phyloP scores from a whole-genome alignment of 1,284 basidiomycete species.

The Leccinum ambiguum region DNA sequence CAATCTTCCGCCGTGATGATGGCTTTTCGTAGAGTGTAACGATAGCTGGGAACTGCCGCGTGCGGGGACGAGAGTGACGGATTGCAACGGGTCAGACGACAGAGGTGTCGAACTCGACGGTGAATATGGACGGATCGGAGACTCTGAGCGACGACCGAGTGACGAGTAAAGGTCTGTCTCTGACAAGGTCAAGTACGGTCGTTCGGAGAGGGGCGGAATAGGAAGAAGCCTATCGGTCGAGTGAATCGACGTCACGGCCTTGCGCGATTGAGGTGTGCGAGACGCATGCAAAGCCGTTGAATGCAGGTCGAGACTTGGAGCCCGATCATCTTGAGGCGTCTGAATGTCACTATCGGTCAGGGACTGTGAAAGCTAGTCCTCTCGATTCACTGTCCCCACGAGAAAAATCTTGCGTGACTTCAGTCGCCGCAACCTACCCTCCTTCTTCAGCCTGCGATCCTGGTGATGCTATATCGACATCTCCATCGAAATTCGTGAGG shows the following conservation, averaged over 20 bases:
- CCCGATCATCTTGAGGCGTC: conserved; percentile 1
- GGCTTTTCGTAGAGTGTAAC: conserved; percentile 1
- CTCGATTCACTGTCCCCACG: conserved; percentile 11
- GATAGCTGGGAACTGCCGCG: neutral
- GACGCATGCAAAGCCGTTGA: neutral
- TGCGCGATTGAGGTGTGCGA: conserved; percentile 4
- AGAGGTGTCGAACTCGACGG: neutral
- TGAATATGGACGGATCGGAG: conserved; percentile 9
- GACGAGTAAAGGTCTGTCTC: conserved; percentile 19
- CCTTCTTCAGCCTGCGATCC: conserved; percentile 58
- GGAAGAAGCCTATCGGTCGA: conserved; percentile 26
- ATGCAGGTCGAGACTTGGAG: conserved; percentile 3
- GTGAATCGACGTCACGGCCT: conserved; percentile 10
- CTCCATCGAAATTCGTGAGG: conserved; percentile 81
- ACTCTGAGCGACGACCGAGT: conserved; percentile 13
- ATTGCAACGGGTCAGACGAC: conserved; percentile 6
- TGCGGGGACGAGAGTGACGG: conserved; percentile 7
- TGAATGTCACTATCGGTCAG: neutral
- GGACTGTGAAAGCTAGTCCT: conserved; percentile 4
- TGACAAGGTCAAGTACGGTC: conserved; percentile 14
- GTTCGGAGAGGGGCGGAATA: conserved; percentile 22
- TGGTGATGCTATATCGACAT: conserved; percentile 63
- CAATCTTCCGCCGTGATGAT: conserved; percentile 26
- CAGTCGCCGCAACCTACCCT: conserved; percentile 68
- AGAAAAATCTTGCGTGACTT: conserved; percentile 42